Conservation (phyloP, 2,329 filamentous ascomycete species). For the Trichophyton verrucosum region DNA sequence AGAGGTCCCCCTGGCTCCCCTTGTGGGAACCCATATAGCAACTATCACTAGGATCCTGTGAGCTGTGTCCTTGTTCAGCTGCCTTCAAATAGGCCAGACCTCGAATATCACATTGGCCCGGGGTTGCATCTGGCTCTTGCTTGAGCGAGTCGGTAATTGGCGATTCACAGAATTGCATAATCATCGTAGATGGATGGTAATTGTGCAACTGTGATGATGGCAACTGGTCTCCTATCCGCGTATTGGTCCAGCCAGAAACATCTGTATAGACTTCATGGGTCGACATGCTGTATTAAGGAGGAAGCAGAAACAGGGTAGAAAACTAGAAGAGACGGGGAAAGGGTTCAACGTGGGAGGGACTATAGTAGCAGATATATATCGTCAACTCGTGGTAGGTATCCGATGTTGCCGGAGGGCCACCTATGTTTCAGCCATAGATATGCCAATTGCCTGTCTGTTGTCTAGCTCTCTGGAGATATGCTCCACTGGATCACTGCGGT, state of each 20-base stretch:
- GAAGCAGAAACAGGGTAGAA: neutral
- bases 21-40: slow-evolving; percentile 2
- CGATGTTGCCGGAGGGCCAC: neutral
- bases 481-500: neutral
- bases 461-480: neutral
- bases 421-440: slow-evolving; percentile 1
- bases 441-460: neutral
- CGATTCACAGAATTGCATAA: neutral
- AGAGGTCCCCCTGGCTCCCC: slow-evolving; percentile 1
- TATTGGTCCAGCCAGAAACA: neutral
- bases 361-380: neutral
- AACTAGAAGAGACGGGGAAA: neutral
- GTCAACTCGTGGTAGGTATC: neutral
- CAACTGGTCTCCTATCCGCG: neutral
- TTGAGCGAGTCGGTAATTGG: neutral
- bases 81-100: slow-evolving; percentile 2
- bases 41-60: neutral
- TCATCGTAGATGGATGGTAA: neutral
- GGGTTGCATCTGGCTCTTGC: neutral
- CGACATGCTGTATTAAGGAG: neutral
- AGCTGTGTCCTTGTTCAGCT: neutral
- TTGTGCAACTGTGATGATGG: neutral
- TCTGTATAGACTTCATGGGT: neutral
- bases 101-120: slow-evolving; percentile 1
- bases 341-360: neutral